phyloP scores from a whole-genome alignment of 371 early-diverging fungal species.

The Haplosporangium sp. region DNA sequence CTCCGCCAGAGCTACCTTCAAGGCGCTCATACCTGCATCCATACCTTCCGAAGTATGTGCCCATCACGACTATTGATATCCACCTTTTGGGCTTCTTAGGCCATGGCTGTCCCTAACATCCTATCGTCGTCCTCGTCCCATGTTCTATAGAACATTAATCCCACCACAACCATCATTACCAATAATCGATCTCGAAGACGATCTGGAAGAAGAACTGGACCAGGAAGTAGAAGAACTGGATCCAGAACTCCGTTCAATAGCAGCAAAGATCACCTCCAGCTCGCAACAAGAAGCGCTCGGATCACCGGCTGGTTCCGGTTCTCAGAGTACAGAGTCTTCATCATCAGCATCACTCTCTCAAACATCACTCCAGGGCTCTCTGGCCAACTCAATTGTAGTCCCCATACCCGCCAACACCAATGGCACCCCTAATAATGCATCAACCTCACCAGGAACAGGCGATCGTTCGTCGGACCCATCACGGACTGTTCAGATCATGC shows the following conservation, averaged over 20 bases:
- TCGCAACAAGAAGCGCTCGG: constrained; percentile 9
- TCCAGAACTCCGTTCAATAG: constrained; percentile 43
- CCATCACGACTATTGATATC: too few relatives aligned
- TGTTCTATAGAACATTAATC: background rate
- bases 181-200: constrained; percentile 19
- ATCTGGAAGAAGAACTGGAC: too few relatives aligned
- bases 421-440: background rate
- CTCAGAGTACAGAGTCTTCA: background rate
- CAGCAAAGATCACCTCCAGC: constrained; percentile 24
- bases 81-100: constrained; percentile 14
- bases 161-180: background rate
- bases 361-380: background rate
- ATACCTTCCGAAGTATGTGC: background rate
- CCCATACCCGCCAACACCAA: background rate
- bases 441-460: background rate
- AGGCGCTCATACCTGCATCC: background rate
- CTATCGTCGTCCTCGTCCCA: too few relatives aligned
- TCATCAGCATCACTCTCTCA: background rate
- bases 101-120: too few relatives aligned
- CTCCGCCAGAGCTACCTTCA: constrained; percentile 39
- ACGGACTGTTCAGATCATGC: too few relatives aligned
- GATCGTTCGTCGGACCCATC: too few relatives aligned
- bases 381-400: background rate
- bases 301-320: background rate
- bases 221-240: constrained; percentile 27